Evolutionary conservation across 495 filamentous ascomycete genomes (phyloP).

Genomic region (Aspergillus carlsbadensis): DNA sequence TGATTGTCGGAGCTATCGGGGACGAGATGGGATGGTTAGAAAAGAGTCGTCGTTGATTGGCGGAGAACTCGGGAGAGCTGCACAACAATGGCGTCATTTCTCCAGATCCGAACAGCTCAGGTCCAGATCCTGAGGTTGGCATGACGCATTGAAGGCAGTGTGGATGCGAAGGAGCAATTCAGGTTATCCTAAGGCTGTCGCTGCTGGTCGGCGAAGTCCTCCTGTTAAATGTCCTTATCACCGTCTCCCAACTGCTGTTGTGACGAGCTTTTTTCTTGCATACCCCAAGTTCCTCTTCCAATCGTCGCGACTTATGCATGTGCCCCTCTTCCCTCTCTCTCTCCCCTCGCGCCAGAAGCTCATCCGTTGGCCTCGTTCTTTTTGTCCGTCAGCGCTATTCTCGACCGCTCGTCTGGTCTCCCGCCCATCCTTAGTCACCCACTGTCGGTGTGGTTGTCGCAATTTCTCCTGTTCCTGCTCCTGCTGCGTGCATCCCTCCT

Average conservation of each 20-base stretch:
- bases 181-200: neutral
- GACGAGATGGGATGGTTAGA: neutral
- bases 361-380: conserved; percentile 6
- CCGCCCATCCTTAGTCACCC: conserved; percentile 8
- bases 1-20: too few relatives aligned
- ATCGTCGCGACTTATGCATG: conserved; percentile 15
- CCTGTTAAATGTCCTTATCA: neutral
- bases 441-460: conserved; percentile 28
- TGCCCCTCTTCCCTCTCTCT: conserved; percentile 20
- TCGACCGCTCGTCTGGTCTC: neutral
- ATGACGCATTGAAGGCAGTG: neutral
- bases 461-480: conserved; percentile 23
- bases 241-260: neutral
- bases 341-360: conserved; percentile 22
- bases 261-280: neutral
- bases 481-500: conserved; percentile 24
- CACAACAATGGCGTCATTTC: neutral
- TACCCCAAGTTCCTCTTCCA: neutral
- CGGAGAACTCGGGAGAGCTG: conserved; percentile 2
- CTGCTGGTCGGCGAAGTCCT: neutral
- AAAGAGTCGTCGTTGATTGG: neutral
- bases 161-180: neutral
- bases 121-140: neutral
- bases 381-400: conserved; percentile 9
- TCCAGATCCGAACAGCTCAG: neutral